These are phyloP conservation scores for Pisolithus sp. DNA, from an alignment of 768 basidiomycete genomes.

Conservation along the genomic window DNA sequence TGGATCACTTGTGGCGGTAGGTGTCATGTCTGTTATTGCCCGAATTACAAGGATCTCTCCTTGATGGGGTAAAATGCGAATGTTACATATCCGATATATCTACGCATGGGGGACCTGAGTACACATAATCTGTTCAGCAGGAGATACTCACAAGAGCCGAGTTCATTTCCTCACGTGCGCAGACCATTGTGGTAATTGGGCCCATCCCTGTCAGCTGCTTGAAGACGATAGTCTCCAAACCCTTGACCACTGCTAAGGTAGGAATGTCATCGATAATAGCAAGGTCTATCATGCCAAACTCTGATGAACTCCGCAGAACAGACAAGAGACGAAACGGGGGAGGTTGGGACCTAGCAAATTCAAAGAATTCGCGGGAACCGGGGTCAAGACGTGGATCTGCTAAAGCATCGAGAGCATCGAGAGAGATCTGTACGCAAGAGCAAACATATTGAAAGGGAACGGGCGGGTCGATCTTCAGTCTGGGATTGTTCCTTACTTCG, in stretches of 20 bases:
- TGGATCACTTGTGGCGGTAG: background rate
- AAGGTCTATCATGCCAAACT: constrained; percentile 35
- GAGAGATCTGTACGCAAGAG: constrained; percentile 34
- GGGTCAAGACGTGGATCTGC: constrained; percentile 36
- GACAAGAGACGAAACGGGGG: constrained; percentile 39
- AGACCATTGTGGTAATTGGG: constrained; percentile 33
- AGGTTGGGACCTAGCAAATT: constrained; percentile 27
- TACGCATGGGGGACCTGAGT: constrained; percentile 16
- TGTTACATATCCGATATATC: constrained; percentile 45
- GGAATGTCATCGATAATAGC: constrained; percentile 38
- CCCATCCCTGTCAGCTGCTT: constrained; percentile 34
- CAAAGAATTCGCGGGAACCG: constrained; percentile 33
- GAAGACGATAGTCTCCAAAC: constrained; percentile 35
- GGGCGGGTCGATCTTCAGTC: constrained; percentile 36
- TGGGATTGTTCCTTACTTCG: constrained; percentile 25
- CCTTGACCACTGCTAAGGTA: constrained; percentile 38
- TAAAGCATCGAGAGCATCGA: constrained; percentile 39
- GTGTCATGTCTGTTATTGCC: constrained; percentile 18
- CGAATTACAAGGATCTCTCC: constrained; percentile 48
- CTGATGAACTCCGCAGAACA: constrained; percentile 29
- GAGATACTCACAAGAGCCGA: constrained; percentile 21
- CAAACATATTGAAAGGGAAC: constrained; percentile 41
- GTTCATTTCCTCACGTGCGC: constrained; percentile 26
- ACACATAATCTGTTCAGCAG: background rate
- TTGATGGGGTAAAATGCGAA: constrained; percentile 48